phyloP scores from a whole-genome alignment of 2,329 filamentous ascomycete species.

The Septoria linicola region DNA sequence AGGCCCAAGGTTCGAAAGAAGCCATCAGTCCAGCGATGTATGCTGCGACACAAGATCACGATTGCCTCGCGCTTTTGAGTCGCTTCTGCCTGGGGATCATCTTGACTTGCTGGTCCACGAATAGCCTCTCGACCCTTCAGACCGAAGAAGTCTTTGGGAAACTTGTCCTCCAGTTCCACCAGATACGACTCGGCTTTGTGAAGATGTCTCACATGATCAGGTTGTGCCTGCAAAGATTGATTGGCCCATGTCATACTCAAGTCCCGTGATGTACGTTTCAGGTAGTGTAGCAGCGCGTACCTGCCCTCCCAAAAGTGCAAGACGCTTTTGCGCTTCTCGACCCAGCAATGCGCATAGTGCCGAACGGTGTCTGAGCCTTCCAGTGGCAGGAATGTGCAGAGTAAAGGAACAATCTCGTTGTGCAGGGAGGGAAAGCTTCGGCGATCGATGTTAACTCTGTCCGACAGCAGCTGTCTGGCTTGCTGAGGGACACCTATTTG shows the following conservation, averaged over 20 bases:
- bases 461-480: conserved; percentile 39
- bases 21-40: conserved; percentile 7
- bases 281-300: neutral
- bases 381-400: conserved; percentile 2
- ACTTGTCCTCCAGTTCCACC: too few relatives aligned
- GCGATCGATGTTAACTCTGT: neutral
- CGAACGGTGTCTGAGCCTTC: neutral
- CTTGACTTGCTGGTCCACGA: neutral
- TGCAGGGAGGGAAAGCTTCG: neutral
- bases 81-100: neutral
- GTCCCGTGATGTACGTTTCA: too few relatives aligned
- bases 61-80: neutral
- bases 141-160: conserved; percentile 10
- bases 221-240: too few relatives aligned
- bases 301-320: conserved; percentile 4
- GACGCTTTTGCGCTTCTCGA: neutral
- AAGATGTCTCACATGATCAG: too few relatives aligned
- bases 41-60: neutral
- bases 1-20: neutral
- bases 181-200: too few relatives aligned
- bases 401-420: conserved; percentile 4
- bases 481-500: conserved; percentile 95
- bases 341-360: conserved; percentile 8
- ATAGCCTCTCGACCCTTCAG: neutral
- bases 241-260: too few relatives aligned